Evolutionary conservation across 495 filamentous ascomycete genomes (phyloP).

Genomic region (Wilcoxina mikolae): DNA sequence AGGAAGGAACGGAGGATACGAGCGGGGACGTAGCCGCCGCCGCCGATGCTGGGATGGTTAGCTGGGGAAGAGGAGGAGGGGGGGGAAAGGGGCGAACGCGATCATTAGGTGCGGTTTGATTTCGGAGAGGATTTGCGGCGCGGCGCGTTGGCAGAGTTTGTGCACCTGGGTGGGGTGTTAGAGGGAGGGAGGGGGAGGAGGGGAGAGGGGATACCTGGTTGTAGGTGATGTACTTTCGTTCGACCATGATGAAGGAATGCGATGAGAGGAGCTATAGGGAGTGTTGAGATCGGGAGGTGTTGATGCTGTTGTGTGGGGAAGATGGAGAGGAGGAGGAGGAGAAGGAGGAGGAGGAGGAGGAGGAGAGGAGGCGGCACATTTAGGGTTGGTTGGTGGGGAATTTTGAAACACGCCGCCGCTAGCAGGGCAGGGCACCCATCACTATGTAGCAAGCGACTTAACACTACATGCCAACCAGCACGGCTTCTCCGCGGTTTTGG

Average conservation of each 20-base stretch:
- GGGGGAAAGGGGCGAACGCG: constrained; percentile 34
- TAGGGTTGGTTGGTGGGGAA: too few relatives aligned
- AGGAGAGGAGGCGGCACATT: too few relatives aligned
- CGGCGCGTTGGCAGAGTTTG: constrained; percentile 82
- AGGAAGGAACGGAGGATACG: constrained; percentile 97
- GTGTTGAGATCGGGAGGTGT: too few relatives aligned
- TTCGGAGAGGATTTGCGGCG: constrained; percentile 60
- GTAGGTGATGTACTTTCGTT: constrained; percentile 89
- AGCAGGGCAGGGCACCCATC: too few relatives aligned
- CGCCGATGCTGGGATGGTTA: constrained; percentile 48
- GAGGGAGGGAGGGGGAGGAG: not conserved
- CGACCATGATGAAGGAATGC: constrained; percentile 43
- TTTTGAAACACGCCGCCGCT: too few relatives aligned
- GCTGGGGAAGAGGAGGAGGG: not conserved
- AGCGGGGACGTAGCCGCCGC: constrained; percentile 91
- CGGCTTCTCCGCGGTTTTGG: too few relatives aligned
- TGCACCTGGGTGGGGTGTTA: constrained; percentile 52
- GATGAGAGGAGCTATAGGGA: not conserved
- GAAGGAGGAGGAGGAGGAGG: too few relatives aligned
- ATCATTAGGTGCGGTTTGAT: constrained; percentile 94
- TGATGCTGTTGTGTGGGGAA: too few relatives aligned
- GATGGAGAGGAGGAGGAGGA: too few relatives aligned
- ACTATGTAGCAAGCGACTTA: too few relatives aligned
- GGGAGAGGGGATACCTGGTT: constrained; percentile 54
- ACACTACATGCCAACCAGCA: too few relatives aligned